Percentiles rank a stretch among this genome's conserved stretches.
Conservation (phyloP, 805 yeast species). For the Yamadazyma philogaea region DNA sequence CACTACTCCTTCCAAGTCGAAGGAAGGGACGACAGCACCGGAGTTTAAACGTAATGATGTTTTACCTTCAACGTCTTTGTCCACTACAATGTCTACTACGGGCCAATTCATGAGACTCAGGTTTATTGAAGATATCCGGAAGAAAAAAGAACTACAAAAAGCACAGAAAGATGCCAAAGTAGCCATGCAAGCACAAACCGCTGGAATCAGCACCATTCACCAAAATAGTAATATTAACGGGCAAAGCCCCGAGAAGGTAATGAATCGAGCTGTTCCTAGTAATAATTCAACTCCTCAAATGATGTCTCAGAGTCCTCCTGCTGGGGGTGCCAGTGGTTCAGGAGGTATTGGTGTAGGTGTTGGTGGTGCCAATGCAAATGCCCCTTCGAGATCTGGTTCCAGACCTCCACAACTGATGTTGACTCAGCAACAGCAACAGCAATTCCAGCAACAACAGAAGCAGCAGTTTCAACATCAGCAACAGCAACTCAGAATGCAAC, state of each 20-base stretch:
- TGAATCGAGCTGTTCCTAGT: constrained; percentile 4
- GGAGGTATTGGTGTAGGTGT: not conserved
- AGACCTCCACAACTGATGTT: constrained; percentile 12
- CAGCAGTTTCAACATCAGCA: constrained; percentile 14
- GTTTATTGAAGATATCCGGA: constrained; percentile 82
- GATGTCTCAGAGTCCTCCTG: constrained; percentile 11
- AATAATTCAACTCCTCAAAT: constrained; percentile 6
- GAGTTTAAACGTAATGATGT: constrained; percentile 11
- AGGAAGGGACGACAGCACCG: constrained; percentile 11
- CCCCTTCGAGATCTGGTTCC: not conserved
- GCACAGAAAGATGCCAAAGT: constrained; percentile 40
- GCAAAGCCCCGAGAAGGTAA: constrained; percentile 15
- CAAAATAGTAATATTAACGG: constrained; percentile 16
- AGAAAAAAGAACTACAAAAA: constrained; percentile 51
- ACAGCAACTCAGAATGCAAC: constrained; percentile 19
- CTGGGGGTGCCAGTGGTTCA: constrained; percentile 11
- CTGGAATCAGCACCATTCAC: constrained; percentile 15
- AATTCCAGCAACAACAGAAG: constrained; percentile 12
- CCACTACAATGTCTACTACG: constrained; percentile 11
- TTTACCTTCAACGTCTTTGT: constrained; percentile 1
- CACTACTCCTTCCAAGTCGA: constrained; percentile 14
- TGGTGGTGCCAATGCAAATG: not conserved
- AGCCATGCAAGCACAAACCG: constrained; percentile 27
- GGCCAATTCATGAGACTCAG: constrained; percentile 82
- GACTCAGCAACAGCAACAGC: constrained; percentile 15